A percentile compares a stretch with the other conserved stretches of the same genome.
These are phyloP conservation scores for Mycena capillaripes DNA, from an alignment of 768 basidiomycete species.

Conservation along the genomic window DNA sequence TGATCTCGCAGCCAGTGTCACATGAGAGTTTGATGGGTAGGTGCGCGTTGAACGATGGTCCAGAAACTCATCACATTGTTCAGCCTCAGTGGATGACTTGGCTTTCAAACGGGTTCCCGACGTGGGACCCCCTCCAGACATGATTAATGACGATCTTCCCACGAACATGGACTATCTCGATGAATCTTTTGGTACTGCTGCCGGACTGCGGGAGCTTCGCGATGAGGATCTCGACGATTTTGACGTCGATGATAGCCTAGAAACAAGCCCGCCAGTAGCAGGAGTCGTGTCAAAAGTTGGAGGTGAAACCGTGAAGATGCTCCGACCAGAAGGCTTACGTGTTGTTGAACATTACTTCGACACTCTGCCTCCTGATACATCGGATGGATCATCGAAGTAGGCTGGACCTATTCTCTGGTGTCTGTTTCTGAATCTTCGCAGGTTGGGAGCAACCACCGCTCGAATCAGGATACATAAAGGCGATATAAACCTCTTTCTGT, in stretches of 20 bases:
- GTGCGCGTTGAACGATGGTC: constrained; percentile 6
- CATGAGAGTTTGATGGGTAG: constrained; percentile 54
- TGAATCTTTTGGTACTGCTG: constrained; percentile 82
- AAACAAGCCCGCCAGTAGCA: constrained; percentile 40
- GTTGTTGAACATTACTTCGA: constrained; percentile 84
- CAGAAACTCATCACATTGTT: background rate
- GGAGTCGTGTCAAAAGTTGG: constrained; percentile 73
- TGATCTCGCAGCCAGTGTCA: constrained; percentile 44
- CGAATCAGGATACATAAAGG: constrained; percentile 71
- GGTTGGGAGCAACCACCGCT: constrained; percentile 62
- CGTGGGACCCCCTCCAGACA: constrained; percentile 84
- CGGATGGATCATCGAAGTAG: constrained; percentile 63
- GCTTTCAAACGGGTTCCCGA: constrained; percentile 85
- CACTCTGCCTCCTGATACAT: constrained; percentile 68
- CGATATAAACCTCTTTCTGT: constrained; percentile 78
- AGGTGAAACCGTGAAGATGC: constrained; percentile 89
- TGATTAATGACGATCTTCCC: constrained; percentile 93
- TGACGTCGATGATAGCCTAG: constrained; percentile 53
- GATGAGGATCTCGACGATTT: constrained; percentile 85
- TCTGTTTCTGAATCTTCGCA: constrained; percentile 39
- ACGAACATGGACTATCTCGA: constrained; percentile 91
- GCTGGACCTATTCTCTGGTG: background rate
- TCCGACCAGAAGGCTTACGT: constrained; percentile 74
- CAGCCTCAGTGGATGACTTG: constrained; percentile 85
- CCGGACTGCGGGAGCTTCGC: constrained; percentile 77